phyloP scores from a whole-genome alignment of 768 basidiomycete genomes.

The Podaxis rugospora region DNA sequence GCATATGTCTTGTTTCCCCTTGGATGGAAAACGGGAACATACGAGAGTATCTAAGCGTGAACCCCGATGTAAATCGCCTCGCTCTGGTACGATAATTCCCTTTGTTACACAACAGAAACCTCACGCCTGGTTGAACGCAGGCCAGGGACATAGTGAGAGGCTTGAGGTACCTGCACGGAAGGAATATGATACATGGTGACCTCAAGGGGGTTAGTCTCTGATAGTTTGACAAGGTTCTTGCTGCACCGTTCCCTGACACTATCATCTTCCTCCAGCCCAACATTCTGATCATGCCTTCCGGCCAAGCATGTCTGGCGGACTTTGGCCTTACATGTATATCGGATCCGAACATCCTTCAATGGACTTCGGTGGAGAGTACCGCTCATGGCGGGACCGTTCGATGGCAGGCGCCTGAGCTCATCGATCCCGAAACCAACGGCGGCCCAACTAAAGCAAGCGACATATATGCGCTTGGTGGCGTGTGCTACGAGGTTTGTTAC shows the following conservation, averaged over 20 bases:
- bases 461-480: conserved; percentile 37
- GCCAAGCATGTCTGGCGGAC: conserved; percentile 43
- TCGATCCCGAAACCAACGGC: conserved; percentile 19
- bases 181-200: conserved; percentile 38
- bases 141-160: conserved; percentile 26
- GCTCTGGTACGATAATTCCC: conserved; percentile 4
- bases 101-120: background rate
- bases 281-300: conserved; percentile 36
- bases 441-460: conserved; percentile 22
- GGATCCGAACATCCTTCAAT: conserved; percentile 17
- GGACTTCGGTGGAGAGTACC: conserved; percentile 15
- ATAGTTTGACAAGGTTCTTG: too few species aligned
- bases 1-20: conserved; percentile 28
- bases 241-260: too few species aligned
- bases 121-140: conserved; percentile 11
- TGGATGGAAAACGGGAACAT: conserved; percentile 34
- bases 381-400: conserved; percentile 25
- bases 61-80: conserved; percentile 16
- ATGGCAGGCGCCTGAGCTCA: conserved; percentile 34
- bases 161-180: conserved; percentile 26
- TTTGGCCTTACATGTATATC: conserved; percentile 37
- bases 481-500: conserved; percentile 30
- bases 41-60: conserved; percentile 17
- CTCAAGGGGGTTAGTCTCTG: conserved; percentile 20
- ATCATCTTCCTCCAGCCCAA: conserved; percentile 28